Evolutionary conservation across 306 rosid species (phyloP).

Genomic region (Purshia tridentata): DNA sequence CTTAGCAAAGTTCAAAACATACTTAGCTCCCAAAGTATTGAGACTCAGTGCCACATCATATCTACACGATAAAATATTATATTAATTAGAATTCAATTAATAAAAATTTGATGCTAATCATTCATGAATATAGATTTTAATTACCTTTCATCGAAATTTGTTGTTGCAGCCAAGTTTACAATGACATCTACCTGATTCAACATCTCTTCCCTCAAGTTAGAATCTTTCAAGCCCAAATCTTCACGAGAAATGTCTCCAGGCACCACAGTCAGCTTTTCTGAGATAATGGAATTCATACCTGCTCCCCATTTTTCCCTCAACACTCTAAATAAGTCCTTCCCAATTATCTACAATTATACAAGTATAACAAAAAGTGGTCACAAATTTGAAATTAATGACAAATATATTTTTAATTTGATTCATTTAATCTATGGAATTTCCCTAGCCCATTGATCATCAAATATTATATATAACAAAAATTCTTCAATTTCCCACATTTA

Average conservation of each 20-base stretch:
- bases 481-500: not conserved
- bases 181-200: conserved; percentile 47
- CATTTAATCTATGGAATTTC: not conserved
- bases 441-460: too few species aligned
- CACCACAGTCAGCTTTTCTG: conserved; percentile 54
- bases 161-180: conserved; percentile 73
- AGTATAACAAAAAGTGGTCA: not conserved
- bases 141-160: conserved; percentile 79
- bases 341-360: conserved; percentile 41
- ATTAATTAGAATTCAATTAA: too few species aligned
- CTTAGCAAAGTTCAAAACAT: conserved; percentile 64
- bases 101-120: too few species aligned
- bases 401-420: not conserved
- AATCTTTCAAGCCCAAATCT: conserved; percentile 54
- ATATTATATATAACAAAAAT: too few species aligned
- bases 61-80: conserved; percentile 26
- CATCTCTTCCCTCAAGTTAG: conserved; percentile 45
- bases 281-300: conserved; percentile 35
- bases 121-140: too few species aligned
- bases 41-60: conserved; percentile 61
- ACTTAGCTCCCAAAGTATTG: conserved; percentile 64
- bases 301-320: conserved; percentile 56
- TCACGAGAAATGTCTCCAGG: conserved; percentile 57
- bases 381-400: not conserved
- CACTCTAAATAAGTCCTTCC: conserved; percentile 59